Evolutionary conservation across 2,329 filamentous ascomycete species (phyloP).

Genomic region (Helminthosporium solani): DNA sequence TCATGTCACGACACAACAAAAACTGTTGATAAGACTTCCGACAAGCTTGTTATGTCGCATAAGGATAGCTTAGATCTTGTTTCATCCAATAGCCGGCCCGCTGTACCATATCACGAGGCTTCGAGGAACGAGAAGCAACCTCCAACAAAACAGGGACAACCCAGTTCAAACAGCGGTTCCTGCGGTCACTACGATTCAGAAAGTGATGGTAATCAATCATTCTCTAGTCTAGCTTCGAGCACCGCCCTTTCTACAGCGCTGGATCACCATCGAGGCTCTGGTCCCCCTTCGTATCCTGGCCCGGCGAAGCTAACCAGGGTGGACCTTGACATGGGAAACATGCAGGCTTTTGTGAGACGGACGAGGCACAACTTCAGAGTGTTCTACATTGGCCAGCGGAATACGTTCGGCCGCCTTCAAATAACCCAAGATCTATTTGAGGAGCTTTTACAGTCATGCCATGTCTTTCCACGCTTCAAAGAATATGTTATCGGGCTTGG

Average conservation of each 20-base stretch:
- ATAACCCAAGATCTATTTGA: constrained; percentile 20
- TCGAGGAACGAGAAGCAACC: not conserved
- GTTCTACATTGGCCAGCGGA: constrained; percentile 20
- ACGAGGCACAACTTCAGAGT: constrained; percentile 20
- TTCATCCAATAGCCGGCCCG: not conserved
- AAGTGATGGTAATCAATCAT: constrained; percentile 8
- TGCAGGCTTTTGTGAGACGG: constrained; percentile 5
- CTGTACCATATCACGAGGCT: not conserved
- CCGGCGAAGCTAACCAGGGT: constrained; percentile 9
- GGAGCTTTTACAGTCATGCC: constrained; percentile 10
- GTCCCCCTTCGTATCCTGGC: constrained; percentile 15
- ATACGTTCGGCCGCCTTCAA: constrained; percentile 20
- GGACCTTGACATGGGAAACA: constrained; percentile 3
- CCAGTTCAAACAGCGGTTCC: not conserved
- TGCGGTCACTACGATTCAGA: constrained; percentile 4
- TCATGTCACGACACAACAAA: not conserved
- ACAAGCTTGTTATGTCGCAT: not conserved
- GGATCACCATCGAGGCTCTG: constrained; percentile 12
- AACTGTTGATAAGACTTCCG: not conserved
- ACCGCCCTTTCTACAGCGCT: constrained; percentile 11
- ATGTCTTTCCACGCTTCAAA: constrained; percentile 21
- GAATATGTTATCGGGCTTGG: constrained; percentile 21
- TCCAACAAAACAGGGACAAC: not conserved
- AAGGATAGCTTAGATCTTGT: not conserved
- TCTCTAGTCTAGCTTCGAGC: constrained; percentile 17